Evolutionary conservation across 441 rosid genomes (phyloP), one percentile per base, ranked within the genome.

Genomic region (Biscutella auriculata): DNA sequence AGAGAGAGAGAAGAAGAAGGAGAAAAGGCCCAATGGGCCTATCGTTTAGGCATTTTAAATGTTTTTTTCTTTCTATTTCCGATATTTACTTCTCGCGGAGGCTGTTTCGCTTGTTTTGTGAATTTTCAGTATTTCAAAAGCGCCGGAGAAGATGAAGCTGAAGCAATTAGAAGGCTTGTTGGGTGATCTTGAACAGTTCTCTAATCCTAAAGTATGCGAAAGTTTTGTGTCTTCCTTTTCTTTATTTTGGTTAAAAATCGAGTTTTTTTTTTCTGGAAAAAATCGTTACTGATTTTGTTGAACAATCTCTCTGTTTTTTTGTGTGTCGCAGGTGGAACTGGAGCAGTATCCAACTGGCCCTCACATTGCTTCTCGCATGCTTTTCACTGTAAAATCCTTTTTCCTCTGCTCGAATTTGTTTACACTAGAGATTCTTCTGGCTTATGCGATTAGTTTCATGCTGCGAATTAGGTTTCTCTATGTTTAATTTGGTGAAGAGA

Each of bases 261-360:
- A 27, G 7, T n/a, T n/a, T n/a, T 25, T 2, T 56, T 30, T 4
- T 4, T 13, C 15, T 4, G 1, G 9, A 5, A 6, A 6, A 9
- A 33, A 10, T 30, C 13, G 11, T 27, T 52, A 28, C 41, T 54
- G 42, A 9, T 37, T 46, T 21, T 7, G 5, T 60, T 3, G 47
- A 55, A 5, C 42, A 10, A 47, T 28, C 47, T 28, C 14, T 30
- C 30, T 17, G 15, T 29, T 57, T 57, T 19, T 10, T 13, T 36
- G 36, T 45, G 35, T 46, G 28, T 23, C 49, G 81, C 79, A 88
- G 93, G 75, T 83, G 40, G 98, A 92, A 71, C 77, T 92, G 40
- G 98, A 88, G 63, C 98, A 92, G 74, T 92, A 92, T 65, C 95
- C 95, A 37, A 92, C 95, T 52, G 92, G 97, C 53, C 82, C 95